These are phyloP conservation scores for Cryphonectria naterciae DNA, from an alignment of 2,329 filamentous ascomycete species.

Conservation along the genomic window DNA sequence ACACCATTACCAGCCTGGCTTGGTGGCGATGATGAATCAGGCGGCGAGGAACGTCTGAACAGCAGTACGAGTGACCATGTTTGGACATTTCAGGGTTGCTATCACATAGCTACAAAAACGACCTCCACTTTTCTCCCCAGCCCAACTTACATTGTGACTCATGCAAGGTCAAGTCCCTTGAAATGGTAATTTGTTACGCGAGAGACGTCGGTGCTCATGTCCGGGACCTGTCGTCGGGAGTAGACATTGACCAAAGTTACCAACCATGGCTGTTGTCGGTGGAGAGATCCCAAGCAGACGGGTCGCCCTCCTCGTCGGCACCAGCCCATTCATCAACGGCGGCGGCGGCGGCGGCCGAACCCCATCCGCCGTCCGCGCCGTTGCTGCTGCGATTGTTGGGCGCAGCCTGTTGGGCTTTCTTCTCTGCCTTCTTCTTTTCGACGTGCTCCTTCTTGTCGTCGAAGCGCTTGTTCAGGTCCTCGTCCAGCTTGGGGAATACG, in stretches of 20 bases:
- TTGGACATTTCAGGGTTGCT: not conserved
- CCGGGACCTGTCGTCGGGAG: not conserved
- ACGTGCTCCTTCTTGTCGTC: conserved; percentile 27
- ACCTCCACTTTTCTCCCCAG: not conserved
- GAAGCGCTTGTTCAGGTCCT: conserved; percentile 26
- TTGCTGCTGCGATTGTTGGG: not conserved
- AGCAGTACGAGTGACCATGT: not conserved
- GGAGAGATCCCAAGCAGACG: not conserved
- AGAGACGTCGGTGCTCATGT: not conserved
- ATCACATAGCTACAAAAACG: not conserved
- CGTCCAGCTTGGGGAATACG: conserved; percentile 24
- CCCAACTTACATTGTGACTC: not conserved
- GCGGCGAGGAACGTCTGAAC: not conserved
- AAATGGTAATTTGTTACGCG: not conserved
- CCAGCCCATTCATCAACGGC: conserved; percentile 10
- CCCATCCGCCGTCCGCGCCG: conserved; percentile 17
- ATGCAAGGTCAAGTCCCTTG: not conserved
- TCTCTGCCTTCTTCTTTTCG: conserved; percentile 24
- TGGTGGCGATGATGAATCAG: not conserved
- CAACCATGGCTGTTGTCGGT: not conserved
- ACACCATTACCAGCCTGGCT: not conserved
- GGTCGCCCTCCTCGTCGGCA: not conserved
- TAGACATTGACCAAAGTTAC: not conserved
- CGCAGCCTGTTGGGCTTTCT: conserved; percentile 6
- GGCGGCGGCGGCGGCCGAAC: not conserved